Evolutionary conservation across 345 rosid species (phyloP), one percentile per base, ranked within the genome.

Genomic region (Eucalyptus cloeziana): DNA sequence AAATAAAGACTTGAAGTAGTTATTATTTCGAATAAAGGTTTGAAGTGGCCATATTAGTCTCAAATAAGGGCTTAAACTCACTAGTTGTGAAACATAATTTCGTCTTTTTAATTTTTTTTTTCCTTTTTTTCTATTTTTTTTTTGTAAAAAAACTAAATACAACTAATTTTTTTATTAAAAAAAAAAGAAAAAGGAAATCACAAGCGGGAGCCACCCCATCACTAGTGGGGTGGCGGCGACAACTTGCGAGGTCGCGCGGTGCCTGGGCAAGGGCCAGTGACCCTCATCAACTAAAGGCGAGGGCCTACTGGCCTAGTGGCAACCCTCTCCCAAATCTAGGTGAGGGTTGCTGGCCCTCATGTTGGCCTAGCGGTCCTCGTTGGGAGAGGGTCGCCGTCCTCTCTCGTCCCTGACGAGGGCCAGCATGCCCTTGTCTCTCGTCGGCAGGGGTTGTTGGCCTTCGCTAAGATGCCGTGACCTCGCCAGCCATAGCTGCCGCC

Each of bases 241-340:
- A 0, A 52, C 25, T 52, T 2, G 0, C 3, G 25, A 52, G 58
- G 58, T 52, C 5, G 0, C 0, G n/a, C 0, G 0, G 1, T 0
- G 0, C 58, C 0, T 8, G 0, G 4, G 58, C 25, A 52, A 52
- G 25, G 58, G 58, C 0, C 2, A 0, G 8, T 1, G 58, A 52
- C 10, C 25, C 25, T 52, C 10, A 1, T 1, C 5, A 1, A 52
- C 58, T 0, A 21, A 0, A 52, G 58, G 58, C 2, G 1, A 52
- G 1, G 58, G 10, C 25, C 1, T 52, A 52, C 8, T 52, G 25
- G 25, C 58, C 4, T 0, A 10, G 10, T 52, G 58, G 58, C 58
- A 52, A 19, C 58, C 58, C 24, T 21, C 58, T 52, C 25, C 58
- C 4, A 52, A 52, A 19, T 52, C 25, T 21, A 52, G 10, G 25